Base-by-base conservation (phyloP, 1,139 yeast species). In the Candida anutae region DNA sequence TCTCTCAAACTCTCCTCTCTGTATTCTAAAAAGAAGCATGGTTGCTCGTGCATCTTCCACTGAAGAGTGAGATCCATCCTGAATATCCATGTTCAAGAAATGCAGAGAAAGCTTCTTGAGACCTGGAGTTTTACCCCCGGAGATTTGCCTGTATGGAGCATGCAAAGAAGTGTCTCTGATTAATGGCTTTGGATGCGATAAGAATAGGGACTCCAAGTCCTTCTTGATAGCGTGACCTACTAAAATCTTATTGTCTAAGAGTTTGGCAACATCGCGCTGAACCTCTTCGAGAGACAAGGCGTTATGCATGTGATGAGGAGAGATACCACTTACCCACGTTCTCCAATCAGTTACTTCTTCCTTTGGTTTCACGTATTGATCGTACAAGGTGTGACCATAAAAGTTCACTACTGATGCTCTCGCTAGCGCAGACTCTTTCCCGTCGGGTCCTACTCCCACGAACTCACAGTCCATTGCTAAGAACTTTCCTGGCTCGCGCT, bases 401-500 rank as follows among this genome's bases (percentile, higher is more conserved):
- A 67, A 84, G 49, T 88, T 85, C 4, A 88, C 95, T 9, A 88
- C 59, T 0, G 95, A 83, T 1, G 87, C 88, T 40, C 97, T 66
- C 0, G 95, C 96, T 17, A 88, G 61, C 2, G 78, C 88, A 4
- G 88, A 77, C 25, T 67, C 71, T 20, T 47, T 43, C 5, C 93
- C 94, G 13, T 74, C 76, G 1, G 69, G 72, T 0, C 95, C 96
- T 1, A 81, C 77, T 5, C 96, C 96, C 1, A 88, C 96, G 62
- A 88, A 87, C 46, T 88, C 97, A 61, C 96, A 87, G 55, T 88
- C 97, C 34, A 88, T 71, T 1, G 95, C 87, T 5, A 88, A 42
- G 40, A 71, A 85, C 42, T 70, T 79, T 1, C 95, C 95, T 2
- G 74, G 63, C 27, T 63, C 69, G 26, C 30, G 39, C 33, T 60